These are phyloP conservation scores for Penicillium sp. DNA, from an alignment of 2,329 filamentous ascomycete genomes.

Conservation along the genomic window DNA sequence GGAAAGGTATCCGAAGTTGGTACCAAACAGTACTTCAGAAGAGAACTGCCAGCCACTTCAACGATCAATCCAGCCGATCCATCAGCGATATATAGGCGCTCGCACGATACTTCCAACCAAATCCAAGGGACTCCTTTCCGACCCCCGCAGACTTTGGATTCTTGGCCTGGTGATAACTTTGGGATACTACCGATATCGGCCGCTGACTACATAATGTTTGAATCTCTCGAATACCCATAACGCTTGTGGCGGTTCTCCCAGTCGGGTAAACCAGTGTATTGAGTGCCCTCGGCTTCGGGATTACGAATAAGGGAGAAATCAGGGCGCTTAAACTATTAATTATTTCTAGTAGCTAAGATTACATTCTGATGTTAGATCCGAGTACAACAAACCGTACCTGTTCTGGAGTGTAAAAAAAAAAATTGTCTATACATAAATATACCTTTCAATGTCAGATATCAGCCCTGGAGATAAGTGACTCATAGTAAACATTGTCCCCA, in stretches of 20 bases:
- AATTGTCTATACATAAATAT: background rate
- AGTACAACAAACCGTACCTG: background rate
- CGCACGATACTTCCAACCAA: background rate
- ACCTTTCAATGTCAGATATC: background rate
- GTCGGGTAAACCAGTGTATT: background rate
- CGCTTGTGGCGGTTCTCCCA: background rate
- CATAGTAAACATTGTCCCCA: slow-evolving; percentile 9
- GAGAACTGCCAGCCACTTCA: background rate
- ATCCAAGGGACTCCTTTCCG: background rate
- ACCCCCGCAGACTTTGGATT: background rate
- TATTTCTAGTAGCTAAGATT: background rate
- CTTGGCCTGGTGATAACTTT: background rate
- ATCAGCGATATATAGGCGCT: background rate
- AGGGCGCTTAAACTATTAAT: background rate
- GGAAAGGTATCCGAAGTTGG: background rate
- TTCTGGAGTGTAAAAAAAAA: background rate
- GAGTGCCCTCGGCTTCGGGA: background rate
- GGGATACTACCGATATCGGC: background rate
- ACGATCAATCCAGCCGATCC: background rate
- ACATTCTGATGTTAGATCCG: background rate
- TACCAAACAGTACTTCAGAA: background rate
- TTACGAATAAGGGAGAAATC: rapidly evolving
- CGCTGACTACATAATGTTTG: background rate
- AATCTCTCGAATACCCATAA: background rate
- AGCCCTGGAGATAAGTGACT: background rate